phyloP scores from a whole-genome alignment of 768 basidiomycete species.

The Tulasnella sp. region DNA sequence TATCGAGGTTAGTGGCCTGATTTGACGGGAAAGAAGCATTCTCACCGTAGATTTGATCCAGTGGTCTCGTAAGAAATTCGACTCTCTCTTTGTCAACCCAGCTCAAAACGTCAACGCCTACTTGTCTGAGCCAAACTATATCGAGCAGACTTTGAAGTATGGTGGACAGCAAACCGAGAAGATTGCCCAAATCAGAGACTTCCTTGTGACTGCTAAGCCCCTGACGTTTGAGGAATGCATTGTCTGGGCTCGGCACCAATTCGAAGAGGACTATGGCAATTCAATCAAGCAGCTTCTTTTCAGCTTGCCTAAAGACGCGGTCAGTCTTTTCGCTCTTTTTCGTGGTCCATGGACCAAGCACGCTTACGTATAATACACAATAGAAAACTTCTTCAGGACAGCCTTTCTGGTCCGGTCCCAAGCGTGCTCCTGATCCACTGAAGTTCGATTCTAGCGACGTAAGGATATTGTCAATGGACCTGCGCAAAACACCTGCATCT shows the following conservation, averaged over 20 bases:
- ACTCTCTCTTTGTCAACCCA: conserved; percentile 89
- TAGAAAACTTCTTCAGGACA: conserved; percentile 77
- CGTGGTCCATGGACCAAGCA: background rate
- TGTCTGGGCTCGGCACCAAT: conserved; percentile 91
- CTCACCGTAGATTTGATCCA: conserved; percentile 37
- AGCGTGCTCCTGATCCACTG: conserved; percentile 90
- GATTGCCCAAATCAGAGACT: conserved; percentile 80
- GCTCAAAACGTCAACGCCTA: conserved; percentile 92
- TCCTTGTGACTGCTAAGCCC: conserved; percentile 87
- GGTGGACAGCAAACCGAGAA: conserved; percentile 90
- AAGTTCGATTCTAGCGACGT: conserved; percentile 85
- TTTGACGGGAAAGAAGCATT: background rate
- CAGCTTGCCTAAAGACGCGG: conserved; percentile 91
- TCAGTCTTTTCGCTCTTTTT: conserved; percentile 36
- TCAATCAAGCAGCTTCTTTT: conserved; percentile 88
- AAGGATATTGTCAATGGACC: conserved; percentile 38
- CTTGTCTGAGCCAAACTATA: conserved; percentile 92
- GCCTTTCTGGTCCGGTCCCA: conserved; percentile 99
- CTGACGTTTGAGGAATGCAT: conserved; percentile 97
- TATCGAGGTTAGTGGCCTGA: conserved; percentile 65
- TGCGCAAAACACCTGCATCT: conserved; percentile 19
- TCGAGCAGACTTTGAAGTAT: conserved; percentile 86
- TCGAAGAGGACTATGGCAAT: conserved; percentile 91
- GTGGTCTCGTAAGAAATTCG: conserved; percentile 95
- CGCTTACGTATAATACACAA: background rate